phyloP scores from a whole-genome alignment of 768 basidiomycete genomes.

The Pisolithus microcarpus region DNA sequence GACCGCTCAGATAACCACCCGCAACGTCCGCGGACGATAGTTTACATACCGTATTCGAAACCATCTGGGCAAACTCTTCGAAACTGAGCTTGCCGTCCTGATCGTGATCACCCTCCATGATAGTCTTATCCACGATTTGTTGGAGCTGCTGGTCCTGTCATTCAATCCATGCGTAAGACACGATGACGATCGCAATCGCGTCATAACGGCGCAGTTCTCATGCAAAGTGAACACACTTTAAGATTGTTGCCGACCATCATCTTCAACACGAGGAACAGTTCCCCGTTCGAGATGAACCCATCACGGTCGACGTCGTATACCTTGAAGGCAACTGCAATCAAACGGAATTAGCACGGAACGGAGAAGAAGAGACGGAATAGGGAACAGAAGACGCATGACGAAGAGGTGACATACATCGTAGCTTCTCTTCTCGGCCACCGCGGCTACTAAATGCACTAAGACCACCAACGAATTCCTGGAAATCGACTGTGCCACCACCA shows the following conservation, averaged over 20 bases:
- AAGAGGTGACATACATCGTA: slow-evolving; percentile 65
- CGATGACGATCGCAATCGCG: background rate
- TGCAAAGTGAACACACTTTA: slow-evolving; percentile 49
- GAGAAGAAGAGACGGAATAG: background rate
- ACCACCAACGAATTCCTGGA: slow-evolving; percentile 98
- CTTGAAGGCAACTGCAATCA: slow-evolving; percentile 88
- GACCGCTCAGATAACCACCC: slow-evolving; percentile 6
- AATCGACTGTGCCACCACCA: slow-evolving; percentile 97
- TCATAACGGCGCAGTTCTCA: background rate
- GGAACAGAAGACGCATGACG: background rate
- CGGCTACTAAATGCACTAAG: slow-evolving; percentile 96
- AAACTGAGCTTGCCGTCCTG: slow-evolving; percentile 97
- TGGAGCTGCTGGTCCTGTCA: slow-evolving; percentile 92
- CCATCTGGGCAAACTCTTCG: slow-evolving; percentile 95
- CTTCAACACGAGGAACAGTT: slow-evolving; percentile 96
- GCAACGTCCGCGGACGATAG: background rate
- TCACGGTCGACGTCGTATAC: slow-evolving; percentile 99
- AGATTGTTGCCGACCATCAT: slow-evolving; percentile 99
- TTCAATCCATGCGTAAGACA: background rate
- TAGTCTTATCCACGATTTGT: slow-evolving; percentile 99
- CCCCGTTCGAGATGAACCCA: slow-evolving; percentile 96
- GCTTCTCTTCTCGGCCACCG: slow-evolving; percentile 94
- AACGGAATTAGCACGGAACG: slow-evolving; percentile 3
- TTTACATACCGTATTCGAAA: slow-evolving; percentile 79
- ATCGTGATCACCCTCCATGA: slow-evolving; percentile 99